Percentiles rank a stretch among this genome's conserved stretches.
Conservation (phyloP, 768 basidiomycete genomes). For the Kwoniella mangroviensis region DNA sequence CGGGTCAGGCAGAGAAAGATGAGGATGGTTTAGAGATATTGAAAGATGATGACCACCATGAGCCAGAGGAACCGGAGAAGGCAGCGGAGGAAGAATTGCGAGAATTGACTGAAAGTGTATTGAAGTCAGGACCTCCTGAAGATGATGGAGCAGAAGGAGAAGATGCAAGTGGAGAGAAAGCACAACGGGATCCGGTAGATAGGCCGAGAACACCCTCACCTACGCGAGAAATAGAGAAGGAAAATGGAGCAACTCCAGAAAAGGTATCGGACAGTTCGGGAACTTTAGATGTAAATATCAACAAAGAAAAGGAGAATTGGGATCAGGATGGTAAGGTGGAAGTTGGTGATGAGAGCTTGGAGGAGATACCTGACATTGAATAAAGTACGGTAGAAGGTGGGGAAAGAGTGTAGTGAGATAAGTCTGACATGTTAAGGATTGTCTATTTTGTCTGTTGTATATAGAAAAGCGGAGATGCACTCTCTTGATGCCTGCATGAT, state of each 20-base stretch:
- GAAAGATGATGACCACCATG: not conserved
- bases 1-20: not conserved
- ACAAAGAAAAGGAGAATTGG: not conserved
- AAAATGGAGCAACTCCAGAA: not conserved
- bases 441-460: not conserved
- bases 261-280: not conserved
- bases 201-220: constrained; percentile 5
- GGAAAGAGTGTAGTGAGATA: not conserved
- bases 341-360: constrained; percentile 12
- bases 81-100: not conserved
- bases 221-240: not conserved
- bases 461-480: not conserved
- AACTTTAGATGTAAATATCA: not conserved
- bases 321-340: not conserved
- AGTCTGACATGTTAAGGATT: not conserved
- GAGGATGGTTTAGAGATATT: not conserved
- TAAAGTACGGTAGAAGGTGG: not conserved
- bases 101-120: not conserved
- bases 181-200: not conserved
- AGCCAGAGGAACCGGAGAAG: not conserved
- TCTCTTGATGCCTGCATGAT: no score
- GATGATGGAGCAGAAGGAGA: not conserved
- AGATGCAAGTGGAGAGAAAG: not conserved
- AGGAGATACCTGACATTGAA: constrained; percentile 29
- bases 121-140: not conserved